Conservation (phyloP, 345 rosid genomes). For the Aquilaria sinensis region DNA sequence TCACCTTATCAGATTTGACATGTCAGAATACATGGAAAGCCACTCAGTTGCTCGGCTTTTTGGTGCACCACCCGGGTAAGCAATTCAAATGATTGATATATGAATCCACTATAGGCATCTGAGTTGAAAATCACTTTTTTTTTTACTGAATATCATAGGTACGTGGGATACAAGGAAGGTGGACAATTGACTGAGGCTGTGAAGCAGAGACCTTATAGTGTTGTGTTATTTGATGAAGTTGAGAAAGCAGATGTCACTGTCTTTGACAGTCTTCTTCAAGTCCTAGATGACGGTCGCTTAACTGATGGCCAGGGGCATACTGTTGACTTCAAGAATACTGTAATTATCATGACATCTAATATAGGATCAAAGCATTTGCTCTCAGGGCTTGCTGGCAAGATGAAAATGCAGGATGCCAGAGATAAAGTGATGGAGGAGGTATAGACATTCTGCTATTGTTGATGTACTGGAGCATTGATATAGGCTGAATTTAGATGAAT, state of each 20-base stretch:
- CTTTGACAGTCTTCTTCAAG: constrained; percentile 1
- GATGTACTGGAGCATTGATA: no score
- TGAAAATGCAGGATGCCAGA: background rate
- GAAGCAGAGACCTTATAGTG: background rate
- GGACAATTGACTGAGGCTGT: constrained; percentile 1
- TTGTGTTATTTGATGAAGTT: constrained; percentile 1
- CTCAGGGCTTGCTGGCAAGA: background rate
- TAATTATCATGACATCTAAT: constrained; percentile 16
- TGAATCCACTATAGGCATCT: no score
- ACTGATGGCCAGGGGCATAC: background rate
- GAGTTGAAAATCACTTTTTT: no score
- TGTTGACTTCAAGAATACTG: constrained; percentile 14
- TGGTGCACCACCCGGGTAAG: background rate
- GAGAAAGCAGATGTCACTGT: constrained; percentile 2
- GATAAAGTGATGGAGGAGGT: background rate
- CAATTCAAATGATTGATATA: no score
- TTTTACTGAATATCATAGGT: background rate
- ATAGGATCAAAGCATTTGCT: background rate
- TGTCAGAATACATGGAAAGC: constrained; percentile 8
- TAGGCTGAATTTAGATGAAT: no score
- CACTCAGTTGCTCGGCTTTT: background rate
- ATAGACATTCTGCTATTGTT: background rate
- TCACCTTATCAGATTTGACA: background rate
- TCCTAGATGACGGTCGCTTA: constrained; percentile 3
- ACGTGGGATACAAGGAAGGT: background rate